phyloP scores from a whole-genome alignment of 345 rosid species.

The Acer saccharum region DNA sequence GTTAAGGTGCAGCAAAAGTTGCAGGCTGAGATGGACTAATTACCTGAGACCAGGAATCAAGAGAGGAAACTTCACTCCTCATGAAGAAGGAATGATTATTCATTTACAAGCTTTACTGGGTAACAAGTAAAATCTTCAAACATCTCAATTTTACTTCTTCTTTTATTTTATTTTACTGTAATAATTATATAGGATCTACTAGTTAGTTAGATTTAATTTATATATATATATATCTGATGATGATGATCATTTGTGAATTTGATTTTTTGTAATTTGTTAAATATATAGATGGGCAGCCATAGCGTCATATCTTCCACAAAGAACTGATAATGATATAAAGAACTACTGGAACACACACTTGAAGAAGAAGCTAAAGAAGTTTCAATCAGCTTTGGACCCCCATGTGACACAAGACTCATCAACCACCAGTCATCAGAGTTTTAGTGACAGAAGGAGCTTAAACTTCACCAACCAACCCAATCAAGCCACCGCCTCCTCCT shows the following conservation, averaged over 20 bases:
- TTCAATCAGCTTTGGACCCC: constrained; percentile 44
- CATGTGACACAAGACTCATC: constrained; percentile 31
- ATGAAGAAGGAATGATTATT: constrained; percentile 97
- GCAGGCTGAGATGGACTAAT: constrained; percentile 99
- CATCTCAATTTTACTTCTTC: background rate
- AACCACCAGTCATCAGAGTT: constrained; percentile 17
- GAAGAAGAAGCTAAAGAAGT: constrained; percentile 92
- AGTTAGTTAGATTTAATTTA: too few species aligned
- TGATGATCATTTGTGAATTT: background rate
- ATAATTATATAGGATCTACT: background rate
- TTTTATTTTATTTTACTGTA: background rate
- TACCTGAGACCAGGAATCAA: constrained; percentile 98
- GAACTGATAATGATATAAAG: constrained; percentile 96
- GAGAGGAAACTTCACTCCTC: constrained; percentile 94
- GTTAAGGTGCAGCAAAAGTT: constrained; percentile 95
- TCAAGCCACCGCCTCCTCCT: constrained; percentile 33
- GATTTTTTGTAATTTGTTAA: background rate
- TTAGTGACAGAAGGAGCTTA: constrained; percentile 27
- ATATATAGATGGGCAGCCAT: constrained; percentile 91
- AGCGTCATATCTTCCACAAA: constrained; percentile 96
- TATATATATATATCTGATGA: too few species aligned
- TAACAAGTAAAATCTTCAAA: constrained; percentile 80
- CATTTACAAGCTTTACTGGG: constrained; percentile 99
- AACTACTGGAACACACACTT: constrained; percentile 99
- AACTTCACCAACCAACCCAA: constrained; percentile 30